Conservation (phyloP, 83 land plant genomes). For the Diphasiastrum complanatum region DNA sequence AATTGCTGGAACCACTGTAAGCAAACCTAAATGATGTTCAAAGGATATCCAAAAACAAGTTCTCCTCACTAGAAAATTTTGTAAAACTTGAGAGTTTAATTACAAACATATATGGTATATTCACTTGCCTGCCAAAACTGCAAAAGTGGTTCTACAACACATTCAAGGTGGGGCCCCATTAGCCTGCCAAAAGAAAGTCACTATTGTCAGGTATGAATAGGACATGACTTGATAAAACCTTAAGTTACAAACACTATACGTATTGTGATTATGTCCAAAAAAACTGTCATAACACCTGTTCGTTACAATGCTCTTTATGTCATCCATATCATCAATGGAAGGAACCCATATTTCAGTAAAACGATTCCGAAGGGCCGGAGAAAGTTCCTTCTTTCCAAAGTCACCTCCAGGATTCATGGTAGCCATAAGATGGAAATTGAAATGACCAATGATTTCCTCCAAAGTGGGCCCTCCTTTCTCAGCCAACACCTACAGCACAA, state of each 20-base stretch:
- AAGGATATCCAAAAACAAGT: neutral
- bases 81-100: no score
- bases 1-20: constrained; percentile 78
- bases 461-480: constrained; percentile 83
- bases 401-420: constrained; percentile 99
- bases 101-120: neutral
- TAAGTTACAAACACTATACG: no score
- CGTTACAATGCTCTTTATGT: constrained; percentile 63
- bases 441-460: constrained; percentile 65
- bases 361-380: constrained; percentile 94
- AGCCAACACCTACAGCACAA: constrained; percentile 59
- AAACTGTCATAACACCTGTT: no score
- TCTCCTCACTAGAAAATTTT: no score
- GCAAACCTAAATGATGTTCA: neutral
- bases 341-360: constrained; percentile 99
- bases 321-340: constrained; percentile 53
- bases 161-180: constrained; percentile 30
- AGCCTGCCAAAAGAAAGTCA: constrained; percentile 58
- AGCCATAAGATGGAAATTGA: constrained; percentile 70
- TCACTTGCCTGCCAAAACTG: constrained; percentile 64
- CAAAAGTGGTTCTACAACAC: constrained; percentile 48
- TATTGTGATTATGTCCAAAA: no score
- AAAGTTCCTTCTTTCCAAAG: constrained; percentile 95
- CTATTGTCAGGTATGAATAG: no score
- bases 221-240: no score